Percentiles rank a stretch among this genome's conserved stretches.
These are phyloP conservation scores for Penicillium diatomitis DNA, from an alignment of 495 filamentous ascomycete species.

Conservation along the genomic window DNA sequence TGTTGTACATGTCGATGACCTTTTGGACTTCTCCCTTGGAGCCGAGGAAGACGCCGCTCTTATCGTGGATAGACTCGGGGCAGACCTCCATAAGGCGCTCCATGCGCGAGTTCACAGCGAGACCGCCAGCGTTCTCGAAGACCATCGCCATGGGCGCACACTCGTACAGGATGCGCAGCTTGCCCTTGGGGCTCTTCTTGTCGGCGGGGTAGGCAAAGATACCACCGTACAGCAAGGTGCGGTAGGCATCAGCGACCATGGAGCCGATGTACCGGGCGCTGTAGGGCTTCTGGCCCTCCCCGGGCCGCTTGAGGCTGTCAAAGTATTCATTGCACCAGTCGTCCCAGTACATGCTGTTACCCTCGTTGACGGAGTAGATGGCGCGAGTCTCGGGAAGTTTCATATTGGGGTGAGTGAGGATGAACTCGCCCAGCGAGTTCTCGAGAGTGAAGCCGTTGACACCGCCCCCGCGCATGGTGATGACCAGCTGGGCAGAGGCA, in stretches of 20 bases:
- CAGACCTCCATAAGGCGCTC: constrained; percentile 80
- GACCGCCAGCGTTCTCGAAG: constrained; percentile 95
- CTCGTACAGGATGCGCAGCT: constrained; percentile 95
- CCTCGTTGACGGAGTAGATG: constrained; percentile 98
- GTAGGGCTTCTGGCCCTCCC: constrained; percentile 77
- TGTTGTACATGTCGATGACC: constrained; percentile 59
- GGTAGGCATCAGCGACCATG: constrained; percentile 98
- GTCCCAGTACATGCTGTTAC: constrained; percentile 94
- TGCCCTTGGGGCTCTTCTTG: constrained; percentile 96
- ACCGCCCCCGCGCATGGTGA: constrained; percentile 87
- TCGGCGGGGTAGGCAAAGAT: constrained; percentile 97
- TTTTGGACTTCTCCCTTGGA: constrained; percentile 93
- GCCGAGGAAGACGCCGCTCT: constrained; percentile 91
- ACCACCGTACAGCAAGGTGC: constrained; percentile 89
- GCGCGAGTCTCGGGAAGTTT: constrained; percentile 63
- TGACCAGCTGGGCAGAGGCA: constrained; percentile 88
- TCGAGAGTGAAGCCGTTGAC: constrained; percentile 98
- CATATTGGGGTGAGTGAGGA: constrained; percentile 95
- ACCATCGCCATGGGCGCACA: constrained; percentile 99
- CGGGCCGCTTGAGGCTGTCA: constrained; percentile 71
- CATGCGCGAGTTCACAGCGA: constrained; percentile 85
- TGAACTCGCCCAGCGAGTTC: constrained; percentile 94
- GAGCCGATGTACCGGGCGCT: constrained; percentile 88
- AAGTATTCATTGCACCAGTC: constrained; percentile 82
- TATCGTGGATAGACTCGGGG: constrained; percentile 91